phyloP scores from a whole-genome alignment of 2,329 filamentous ascomycete species.

The Fusarium sp. region DNA sequence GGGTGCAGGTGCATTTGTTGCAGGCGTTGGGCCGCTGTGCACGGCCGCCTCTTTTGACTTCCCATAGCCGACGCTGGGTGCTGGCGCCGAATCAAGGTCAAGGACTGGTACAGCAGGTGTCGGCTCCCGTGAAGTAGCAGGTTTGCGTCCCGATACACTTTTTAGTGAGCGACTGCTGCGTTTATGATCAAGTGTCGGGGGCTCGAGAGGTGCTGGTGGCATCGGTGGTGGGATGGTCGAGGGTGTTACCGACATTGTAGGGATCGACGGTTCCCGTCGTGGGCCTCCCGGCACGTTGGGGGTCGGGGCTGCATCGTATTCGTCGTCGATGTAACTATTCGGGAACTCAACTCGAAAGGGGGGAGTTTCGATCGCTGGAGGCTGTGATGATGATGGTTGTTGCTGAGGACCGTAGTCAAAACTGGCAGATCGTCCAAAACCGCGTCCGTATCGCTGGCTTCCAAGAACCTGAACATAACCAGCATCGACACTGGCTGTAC shows the following conservation, averaged over 20 bases:
- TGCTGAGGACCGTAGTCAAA: conserved; percentile 74
- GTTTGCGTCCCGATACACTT: conserved; percentile 58
- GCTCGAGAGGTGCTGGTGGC: conserved; percentile 56
- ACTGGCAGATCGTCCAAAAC: conserved; percentile 74
- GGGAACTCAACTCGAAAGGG: conserved; percentile 64
- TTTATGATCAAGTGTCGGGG: conserved; percentile 62
- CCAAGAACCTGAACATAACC: conserved; percentile 70
- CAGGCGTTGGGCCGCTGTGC: conserved; percentile 64
- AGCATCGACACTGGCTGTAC: conserved; percentile 72
- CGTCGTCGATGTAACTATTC: conserved; percentile 62
- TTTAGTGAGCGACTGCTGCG: conserved; percentile 69
- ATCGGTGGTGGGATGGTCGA: conserved; percentile 50
- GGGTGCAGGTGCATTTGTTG: conserved; percentile 59
- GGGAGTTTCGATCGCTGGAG: conserved; percentile 45
- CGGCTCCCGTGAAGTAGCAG: conserved; percentile 46
- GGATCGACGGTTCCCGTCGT: conserved; percentile 59
- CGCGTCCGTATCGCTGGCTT: conserved; percentile 69
- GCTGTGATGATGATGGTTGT: conserved; percentile 45
- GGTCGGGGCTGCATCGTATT: conserved; percentile 86
- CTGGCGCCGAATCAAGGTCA: conserved; percentile 67
- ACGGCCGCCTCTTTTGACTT: conserved; percentile 65
- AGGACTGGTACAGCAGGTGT: conserved; percentile 49
- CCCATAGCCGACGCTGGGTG: conserved; percentile 69
- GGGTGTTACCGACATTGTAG: conserved; percentile 54
- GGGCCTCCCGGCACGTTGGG: conserved; percentile 87